Base-by-base conservation (phyloP, 305 asterid genomes). In the Fraxinus dipetala region DNA sequence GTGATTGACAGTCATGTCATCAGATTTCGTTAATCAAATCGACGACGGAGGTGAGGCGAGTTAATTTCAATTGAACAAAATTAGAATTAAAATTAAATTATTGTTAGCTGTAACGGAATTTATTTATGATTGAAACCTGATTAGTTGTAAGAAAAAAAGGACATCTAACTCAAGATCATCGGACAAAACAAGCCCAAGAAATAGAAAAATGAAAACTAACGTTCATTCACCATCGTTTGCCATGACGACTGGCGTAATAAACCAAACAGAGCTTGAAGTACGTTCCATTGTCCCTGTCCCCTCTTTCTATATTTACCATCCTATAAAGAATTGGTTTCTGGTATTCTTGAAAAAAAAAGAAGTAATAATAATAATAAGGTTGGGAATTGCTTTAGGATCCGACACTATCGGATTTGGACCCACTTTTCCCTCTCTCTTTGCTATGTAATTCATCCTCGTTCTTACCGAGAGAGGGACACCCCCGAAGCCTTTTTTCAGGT, bases 381-480 rank as follows among this genome's bases (percentile, higher is more conserved):
- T 77, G 81, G 81, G 88, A 85, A 86, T 84, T 84, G 88, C 75
- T 67, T 76, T 78, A 83, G 83, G 86, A 81, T 72, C 87, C 89
- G 85, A 84, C 88, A 85, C 48, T 78, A 32, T 75, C 84, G 88
- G 92, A 85, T 35, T 38, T 2, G 45, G 45, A 38, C 89, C 92
- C 90, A 88, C 88, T 83, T 84, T 86, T 78, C 80, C 81, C 78
- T 79, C 84, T 77, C 77, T 78, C 22, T 69, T 67, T 14, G 20
- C 22, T 13, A 2, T 69, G 38, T 69, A 30, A 30, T 14, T 69
- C 24, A 30, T 69, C 75, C 40, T 30, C 14, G 38, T 69, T 69
- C 75, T 69, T 30, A 8, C 22, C 75, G 75, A 30, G 22, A 69
- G 75, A 69, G 75, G 75, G 75, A 69, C 4, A 69, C 24, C 54